Evolutionary conservation across 345 rosid species (phyloP).

Genomic region (Limnanthes douglasii): DNA sequence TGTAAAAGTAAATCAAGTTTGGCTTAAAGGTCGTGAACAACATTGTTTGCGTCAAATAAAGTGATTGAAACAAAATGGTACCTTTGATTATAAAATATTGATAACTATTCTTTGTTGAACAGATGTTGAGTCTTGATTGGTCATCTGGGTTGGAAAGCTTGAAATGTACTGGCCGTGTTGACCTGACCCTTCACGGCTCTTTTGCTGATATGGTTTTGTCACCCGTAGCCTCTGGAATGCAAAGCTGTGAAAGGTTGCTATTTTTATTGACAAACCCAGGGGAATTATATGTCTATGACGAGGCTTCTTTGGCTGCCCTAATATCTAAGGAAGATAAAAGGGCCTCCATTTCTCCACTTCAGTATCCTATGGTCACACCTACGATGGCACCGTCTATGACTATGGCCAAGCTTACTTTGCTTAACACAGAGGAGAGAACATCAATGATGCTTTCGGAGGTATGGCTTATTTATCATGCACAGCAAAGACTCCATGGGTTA

Average conservation of each 20-base stretch:
- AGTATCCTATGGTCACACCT: constrained; percentile 45
- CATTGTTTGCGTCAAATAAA: background rate
- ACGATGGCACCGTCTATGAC: constrained; percentile 48
- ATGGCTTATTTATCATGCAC: constrained; percentile 3
- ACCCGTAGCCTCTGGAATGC: constrained; percentile 25
- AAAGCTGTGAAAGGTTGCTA: constrained; percentile 21
- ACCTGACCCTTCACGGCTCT: constrained; percentile 58
- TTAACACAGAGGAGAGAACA: constrained; percentile 20
- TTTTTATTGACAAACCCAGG: constrained; percentile 65
- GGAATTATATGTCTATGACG: constrained; percentile 50
- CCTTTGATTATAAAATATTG: no score
- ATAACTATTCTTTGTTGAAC: constrained; percentile 11
- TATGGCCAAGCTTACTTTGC: constrained; percentile 26
- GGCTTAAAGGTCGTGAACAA: background rate
- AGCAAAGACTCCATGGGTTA: background rate
- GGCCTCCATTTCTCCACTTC: constrained; percentile 26
- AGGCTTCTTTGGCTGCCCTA: constrained; percentile 32
- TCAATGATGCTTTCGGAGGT: constrained; percentile 49
- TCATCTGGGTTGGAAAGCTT: constrained; percentile 44
- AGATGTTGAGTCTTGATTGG: constrained; percentile 70
- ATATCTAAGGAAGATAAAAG: constrained; percentile 29
- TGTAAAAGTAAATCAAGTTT: constrained; percentile 4
- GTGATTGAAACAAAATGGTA: no score
- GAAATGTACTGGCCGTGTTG: constrained; percentile 47
- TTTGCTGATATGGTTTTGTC: constrained; percentile 74